A percentile compares a stretch with the other conserved stretches of the same genome.
These are phyloP conservation scores for Juncus inflexus DNA, from an alignment of 176 grass and related monocot genomes.

Conservation along the genomic window DNA sequence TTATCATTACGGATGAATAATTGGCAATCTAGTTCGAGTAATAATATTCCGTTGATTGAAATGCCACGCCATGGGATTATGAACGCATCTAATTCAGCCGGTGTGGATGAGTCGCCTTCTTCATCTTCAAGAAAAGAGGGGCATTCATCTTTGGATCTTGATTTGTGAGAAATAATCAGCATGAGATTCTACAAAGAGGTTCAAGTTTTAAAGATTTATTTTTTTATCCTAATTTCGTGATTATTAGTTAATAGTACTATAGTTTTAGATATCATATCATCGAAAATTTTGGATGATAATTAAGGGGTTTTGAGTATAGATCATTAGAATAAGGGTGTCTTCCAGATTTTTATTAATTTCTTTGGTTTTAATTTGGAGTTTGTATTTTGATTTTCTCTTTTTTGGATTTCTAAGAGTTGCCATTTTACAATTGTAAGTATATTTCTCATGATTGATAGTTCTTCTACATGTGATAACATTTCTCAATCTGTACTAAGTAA, in stretches of 20 bases:
- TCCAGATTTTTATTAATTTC: slow-evolving; percentile 23
- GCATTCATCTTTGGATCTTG: slow-evolving; percentile 81
- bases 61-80: slow-evolving; percentile 30
- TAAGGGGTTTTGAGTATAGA: slow-evolving; percentile 38
- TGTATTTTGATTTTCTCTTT: slow-evolving; percentile 29
- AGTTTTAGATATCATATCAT: slow-evolving; percentile 34
- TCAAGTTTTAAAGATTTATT: slow-evolving; percentile 36
- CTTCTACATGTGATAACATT: slow-evolving; percentile 79
- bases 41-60: slow-evolving; percentile 40
- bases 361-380: slow-evolving; percentile 27
- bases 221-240: slow-evolving; percentile 31
- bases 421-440: slow-evolving; percentile 24
- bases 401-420: slow-evolving; percentile 14
- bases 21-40: slow-evolving; percentile 42
- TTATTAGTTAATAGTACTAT: slow-evolving; percentile 41
- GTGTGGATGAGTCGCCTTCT: slow-evolving; percentile 50
- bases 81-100: slow-evolving; percentile 21
- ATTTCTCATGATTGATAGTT: slow-evolving; percentile 21
- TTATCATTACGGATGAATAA: slow-evolving; percentile 39
- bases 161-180: slow-evolving; percentile 55
- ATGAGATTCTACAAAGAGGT: slow-evolving; percentile 44
- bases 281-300: slow-evolving; percentile 50
- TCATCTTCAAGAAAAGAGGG: slow-evolving; percentile 58
- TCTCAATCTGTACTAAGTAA: slow-evolving; percentile 16
- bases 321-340: slow-evolving; percentile 28